phyloP scores from a whole-genome alignment of 1,284 basidiomycete genomes.

The Porogramme epimiltina region DNA sequence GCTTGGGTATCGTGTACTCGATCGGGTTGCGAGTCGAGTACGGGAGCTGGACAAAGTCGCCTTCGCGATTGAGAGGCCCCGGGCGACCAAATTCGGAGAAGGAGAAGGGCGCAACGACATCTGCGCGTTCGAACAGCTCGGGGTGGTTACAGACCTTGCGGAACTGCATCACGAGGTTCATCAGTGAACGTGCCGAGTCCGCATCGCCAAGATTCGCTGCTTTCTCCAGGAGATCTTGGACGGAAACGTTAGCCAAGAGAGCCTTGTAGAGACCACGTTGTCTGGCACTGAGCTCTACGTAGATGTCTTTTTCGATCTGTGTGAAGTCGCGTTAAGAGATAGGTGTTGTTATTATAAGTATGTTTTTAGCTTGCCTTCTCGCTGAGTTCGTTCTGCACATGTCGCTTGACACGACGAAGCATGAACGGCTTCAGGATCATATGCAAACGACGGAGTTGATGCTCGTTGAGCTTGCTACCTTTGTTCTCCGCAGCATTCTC shows the following conservation, averaged over 20 bases:
- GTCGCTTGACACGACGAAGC: slow-evolving; percentile 95
- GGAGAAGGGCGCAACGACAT: slow-evolving; percentile 91
- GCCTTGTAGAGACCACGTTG: slow-evolving; percentile 94
- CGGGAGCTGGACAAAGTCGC: slow-evolving; percentile 80
- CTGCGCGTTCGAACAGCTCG: slow-evolving; percentile 96
- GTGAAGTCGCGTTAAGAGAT: neutral
- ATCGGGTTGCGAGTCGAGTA: slow-evolving; percentile 91
- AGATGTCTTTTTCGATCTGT: slow-evolving; percentile 96
- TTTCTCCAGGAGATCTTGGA: slow-evolving; percentile 92
- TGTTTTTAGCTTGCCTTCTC: slow-evolving; percentile 76
- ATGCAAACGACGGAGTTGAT: slow-evolving; percentile 93
- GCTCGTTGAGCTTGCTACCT: slow-evolving; percentile 89
- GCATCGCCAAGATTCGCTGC: slow-evolving; percentile 89
- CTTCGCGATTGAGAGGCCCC: slow-evolving; percentile 82
- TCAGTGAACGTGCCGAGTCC: slow-evolving; percentile 89
- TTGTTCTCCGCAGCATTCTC: slow-evolving; percentile 95
- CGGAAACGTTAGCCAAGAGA: slow-evolving; percentile 90
- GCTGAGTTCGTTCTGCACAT: slow-evolving; percentile 99
- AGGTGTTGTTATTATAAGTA: too few relatives aligned
- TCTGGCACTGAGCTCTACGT: slow-evolving; percentile 92
- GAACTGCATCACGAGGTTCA: slow-evolving; percentile 99
- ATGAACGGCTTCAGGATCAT: slow-evolving; percentile 99
- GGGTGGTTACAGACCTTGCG: slow-evolving; percentile 99
- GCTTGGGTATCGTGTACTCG: slow-evolving; percentile 72
- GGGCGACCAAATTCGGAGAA: slow-evolving; percentile 86